Conservation (phyloP, 495 filamentous ascomycete species). For the Sordaria brevicollis region DNA sequence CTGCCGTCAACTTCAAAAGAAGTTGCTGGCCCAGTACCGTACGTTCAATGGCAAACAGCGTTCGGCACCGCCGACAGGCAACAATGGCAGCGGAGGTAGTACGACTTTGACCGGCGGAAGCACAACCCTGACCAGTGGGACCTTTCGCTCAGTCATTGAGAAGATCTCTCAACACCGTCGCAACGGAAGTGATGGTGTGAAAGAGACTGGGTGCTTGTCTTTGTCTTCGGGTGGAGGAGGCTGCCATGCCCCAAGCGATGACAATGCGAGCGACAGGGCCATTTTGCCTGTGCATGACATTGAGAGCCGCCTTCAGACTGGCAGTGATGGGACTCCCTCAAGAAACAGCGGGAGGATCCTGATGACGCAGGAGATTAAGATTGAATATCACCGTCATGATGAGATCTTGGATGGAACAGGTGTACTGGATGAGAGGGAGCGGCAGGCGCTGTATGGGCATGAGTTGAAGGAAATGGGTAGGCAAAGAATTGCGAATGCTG, state of each 20-base stretch:
- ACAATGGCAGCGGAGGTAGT: neutral
- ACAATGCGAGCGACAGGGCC: neutral
- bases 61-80: neutral
- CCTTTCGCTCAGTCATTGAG: neutral
- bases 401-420: neutral
- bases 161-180: neutral
- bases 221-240: neutral
- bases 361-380: neutral
- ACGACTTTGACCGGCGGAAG: neutral
- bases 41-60: neutral
- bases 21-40: neutral
- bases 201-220: neutral
- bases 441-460: neutral
- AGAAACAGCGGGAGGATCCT: neutral
- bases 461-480: neutral
- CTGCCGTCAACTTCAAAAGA: conserved; percentile 11
- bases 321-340: neutral
- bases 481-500: neutral
- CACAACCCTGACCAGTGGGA: neutral
- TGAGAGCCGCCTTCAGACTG: neutral
- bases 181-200: neutral
- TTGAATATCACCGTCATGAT: neutral
- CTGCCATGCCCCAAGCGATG: neutral
- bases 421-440: neutral
- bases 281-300: neutral